These are phyloP conservation scores for Singerocomus inundabilis DNA, from an alignment of 1,284 basidiomycete species.

Conservation along the genomic window DNA sequence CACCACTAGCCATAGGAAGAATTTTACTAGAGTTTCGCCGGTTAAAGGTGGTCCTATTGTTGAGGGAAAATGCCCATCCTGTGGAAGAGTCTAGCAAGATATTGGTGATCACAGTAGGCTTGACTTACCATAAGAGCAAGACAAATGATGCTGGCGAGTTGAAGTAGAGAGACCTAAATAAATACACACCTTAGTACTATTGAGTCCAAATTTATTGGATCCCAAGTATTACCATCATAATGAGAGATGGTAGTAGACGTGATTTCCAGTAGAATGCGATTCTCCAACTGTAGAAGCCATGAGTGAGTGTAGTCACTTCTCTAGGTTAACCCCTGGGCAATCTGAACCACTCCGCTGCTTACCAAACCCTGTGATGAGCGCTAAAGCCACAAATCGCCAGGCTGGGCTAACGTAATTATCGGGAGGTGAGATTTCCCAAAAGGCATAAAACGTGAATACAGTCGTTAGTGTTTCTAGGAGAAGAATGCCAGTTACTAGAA, in stretches of 20 bases:
- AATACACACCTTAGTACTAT: neutral
- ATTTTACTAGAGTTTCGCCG: too few relatives aligned
- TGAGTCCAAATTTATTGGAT: neutral
- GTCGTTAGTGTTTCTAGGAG: constrained; percentile 19
- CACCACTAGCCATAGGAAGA: constrained; percentile 10
- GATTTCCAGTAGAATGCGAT: constrained; percentile 13
- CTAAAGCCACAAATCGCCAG: neutral
- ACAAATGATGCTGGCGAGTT: constrained; percentile 14
- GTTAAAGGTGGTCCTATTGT: too few relatives aligned
- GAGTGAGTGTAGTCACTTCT: constrained; percentile 21
- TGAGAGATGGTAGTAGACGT: constrained; percentile 2
- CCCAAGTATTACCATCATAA: constrained; percentile 15
- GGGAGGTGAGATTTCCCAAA: constrained; percentile 12
- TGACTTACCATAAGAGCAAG: neutral
- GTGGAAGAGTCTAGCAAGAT: neutral
- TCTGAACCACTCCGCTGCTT: neutral
- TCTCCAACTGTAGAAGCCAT: constrained; percentile 28
- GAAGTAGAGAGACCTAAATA: constrained; percentile 15
- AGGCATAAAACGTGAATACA: constrained; percentile 6
- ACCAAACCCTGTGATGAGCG: constrained; percentile 18
- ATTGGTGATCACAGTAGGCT: neutral
- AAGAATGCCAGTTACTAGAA: constrained; percentile 15
- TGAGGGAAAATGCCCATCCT: constrained; percentile 4
- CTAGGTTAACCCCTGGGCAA: neutral
- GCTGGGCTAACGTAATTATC: too few relatives aligned